A percentile compares a stretch with the other conserved stretches of the same genome.
Conservation (phyloP, 225 moss, liverwort and hornwort genomes). For the Polytrichum formosum region DNA sequence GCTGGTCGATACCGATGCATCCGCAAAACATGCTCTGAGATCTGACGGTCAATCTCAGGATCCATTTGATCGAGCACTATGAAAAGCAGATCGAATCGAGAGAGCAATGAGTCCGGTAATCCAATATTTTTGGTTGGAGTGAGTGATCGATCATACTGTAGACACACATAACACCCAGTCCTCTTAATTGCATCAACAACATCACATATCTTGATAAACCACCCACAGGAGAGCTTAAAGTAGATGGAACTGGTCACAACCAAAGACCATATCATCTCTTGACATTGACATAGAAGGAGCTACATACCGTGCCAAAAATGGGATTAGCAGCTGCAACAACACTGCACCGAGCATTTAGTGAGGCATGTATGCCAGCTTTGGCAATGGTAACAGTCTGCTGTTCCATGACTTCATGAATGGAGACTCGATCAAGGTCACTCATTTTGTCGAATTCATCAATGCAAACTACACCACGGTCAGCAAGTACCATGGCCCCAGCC, state of each 20-base stretch:
- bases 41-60: conserved; percentile 73
- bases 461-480: conserved; percentile 82
- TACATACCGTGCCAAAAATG: conserved; percentile 69
- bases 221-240: no score
- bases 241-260: no score
- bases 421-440: conserved; percentile 87
- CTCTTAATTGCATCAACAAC: no score
- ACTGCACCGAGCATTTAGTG: conserved; percentile 84
- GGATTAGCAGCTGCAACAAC: conserved; percentile 91
- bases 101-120: conserved; percentile 79
- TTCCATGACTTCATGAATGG: conserved; percentile 91
- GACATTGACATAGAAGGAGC: background rate
- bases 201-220: no score
- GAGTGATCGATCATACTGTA: conserved; percentile 82
- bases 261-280: no score
- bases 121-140: conserved; percentile 91
- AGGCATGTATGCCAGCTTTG: conserved; percentile 88
- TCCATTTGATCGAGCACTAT: conserved; percentile 93
- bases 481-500: conserved; percentile 88
- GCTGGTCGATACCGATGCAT: conserved; percentile 89
- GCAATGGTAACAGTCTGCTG: conserved; percentile 90
- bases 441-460: conserved; percentile 92
- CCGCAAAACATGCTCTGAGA: conserved; percentile 75
- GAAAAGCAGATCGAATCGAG: conserved; percentile 81
- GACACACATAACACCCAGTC: conserved; percentile 1